phyloP scores from a whole-genome alignment of 2,329 filamentous ascomycete genomes.

The Alternaria sp. region DNA sequence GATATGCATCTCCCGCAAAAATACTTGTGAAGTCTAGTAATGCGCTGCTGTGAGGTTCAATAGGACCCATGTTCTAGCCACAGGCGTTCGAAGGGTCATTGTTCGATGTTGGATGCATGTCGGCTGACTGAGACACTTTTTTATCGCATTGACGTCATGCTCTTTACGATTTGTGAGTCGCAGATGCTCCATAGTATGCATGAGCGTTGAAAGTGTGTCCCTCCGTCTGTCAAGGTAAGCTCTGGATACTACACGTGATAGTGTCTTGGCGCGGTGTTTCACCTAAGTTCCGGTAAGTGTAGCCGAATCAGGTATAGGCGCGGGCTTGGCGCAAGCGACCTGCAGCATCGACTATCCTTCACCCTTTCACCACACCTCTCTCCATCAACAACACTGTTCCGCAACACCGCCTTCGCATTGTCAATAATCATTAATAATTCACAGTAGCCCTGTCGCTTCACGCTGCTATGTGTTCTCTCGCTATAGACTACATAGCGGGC shows the following conservation, averaged over 20 bases:
- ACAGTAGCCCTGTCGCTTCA: not conserved
- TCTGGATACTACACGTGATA: constrained; percentile 2
- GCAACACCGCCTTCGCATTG: not conserved
- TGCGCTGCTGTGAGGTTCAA: not conserved
- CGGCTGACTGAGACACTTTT: not conserved
- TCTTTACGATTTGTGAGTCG: not conserved
- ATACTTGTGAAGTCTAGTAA: not conserved
- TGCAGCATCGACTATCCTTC: not conserved
- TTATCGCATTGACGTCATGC: not conserved
- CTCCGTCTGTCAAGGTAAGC: not conserved
- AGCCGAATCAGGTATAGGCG: constrained; percentile 1
- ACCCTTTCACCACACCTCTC: not conserved
- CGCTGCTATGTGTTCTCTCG: constrained; percentile 2
- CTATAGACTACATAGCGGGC: not conserved
- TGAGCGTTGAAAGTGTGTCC: not conserved
- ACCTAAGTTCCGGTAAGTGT: constrained; percentile 1
- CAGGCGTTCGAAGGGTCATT: not conserved
- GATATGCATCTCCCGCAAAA: too few species aligned
- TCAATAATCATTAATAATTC: not conserved
- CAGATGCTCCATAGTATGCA: not conserved
- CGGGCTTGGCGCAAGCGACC: constrained; percentile 5
- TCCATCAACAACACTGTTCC: not conserved
- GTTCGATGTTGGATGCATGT: not conserved
- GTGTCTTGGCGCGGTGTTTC: constrained; percentile 12
- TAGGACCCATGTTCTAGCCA: not conserved